These are phyloP conservation scores for Galerina sulciceps DNA, from an alignment of 768 basidiomycete species.

Conservation along the genomic window DNA sequence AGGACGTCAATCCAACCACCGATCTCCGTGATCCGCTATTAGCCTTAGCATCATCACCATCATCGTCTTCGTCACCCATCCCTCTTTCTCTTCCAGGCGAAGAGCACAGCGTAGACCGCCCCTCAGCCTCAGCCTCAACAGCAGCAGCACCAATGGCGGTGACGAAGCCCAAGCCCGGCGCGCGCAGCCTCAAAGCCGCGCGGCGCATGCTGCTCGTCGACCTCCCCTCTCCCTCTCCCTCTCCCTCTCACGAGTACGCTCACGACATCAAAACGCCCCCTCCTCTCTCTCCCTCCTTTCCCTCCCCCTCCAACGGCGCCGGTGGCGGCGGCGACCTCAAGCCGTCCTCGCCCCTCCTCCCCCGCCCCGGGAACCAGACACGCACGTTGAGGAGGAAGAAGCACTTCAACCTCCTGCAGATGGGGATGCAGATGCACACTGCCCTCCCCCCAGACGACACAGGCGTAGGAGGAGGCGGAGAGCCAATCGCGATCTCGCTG, in stretches of 20 bases:
- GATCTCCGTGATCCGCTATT: constrained; percentile 13
- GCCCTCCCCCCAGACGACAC: neutral
- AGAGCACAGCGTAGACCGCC: constrained; percentile 26
- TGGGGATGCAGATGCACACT: neutral
- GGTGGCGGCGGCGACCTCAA: neutral
- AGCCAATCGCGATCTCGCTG: constrained; percentile 28
- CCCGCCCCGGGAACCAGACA: neutral
- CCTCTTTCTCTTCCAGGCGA: constrained; percentile 9
- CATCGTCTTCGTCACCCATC: no score
- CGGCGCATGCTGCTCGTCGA: constrained; percentile 13
- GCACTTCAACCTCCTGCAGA: neutral
- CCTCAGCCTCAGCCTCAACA: constrained; percentile 7
- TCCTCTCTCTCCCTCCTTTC: neutral
- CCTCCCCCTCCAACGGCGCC: no score
- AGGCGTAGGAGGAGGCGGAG: constrained; percentile 17
- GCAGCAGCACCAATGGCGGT: constrained; percentile 8
- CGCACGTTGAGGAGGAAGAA: constrained; percentile 9
- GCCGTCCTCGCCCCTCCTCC: neutral
- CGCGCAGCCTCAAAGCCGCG: neutral
- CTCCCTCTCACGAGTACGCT: no score
- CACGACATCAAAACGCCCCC: neutral
- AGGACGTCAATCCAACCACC: neutral
- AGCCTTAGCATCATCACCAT: no score
- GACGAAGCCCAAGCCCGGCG: constrained; percentile 19
- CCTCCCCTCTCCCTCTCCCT: neutral